Evolutionary conservation across 371 early-diverging fungal species (phyloP), one percentile per base, ranked within the genome.

Genomic region (Mucor sp.): DNA sequence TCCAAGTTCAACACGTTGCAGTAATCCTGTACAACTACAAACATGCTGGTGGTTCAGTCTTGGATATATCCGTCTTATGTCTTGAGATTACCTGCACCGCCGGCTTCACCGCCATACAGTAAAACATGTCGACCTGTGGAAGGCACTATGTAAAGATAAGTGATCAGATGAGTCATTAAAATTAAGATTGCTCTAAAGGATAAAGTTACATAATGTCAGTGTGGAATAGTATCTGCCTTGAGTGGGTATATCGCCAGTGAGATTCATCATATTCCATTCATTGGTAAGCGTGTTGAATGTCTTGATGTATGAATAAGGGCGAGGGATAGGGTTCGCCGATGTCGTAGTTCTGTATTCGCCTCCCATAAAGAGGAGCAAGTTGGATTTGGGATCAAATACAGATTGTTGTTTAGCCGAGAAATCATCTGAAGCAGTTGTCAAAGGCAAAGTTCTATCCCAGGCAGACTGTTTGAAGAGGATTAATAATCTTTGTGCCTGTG

Each of bases 71-170:
- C 3, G 0, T 17, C 15, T 1, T 41, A 11, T 5, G 41, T 11
- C 41, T 41, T 17, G 17, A 17, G 6, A 30, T 17, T 53, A 53
- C 53, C 53, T 25, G 23, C 5, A 27, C 14, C 41, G 8, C 21
- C 9, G 1, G 28, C 6, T 25, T 63, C 63, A 53, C 63, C 63
- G 9, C 63, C 63, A 55, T 53, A 63, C 11, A 63, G 14, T 2
- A 63, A 15, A n/a, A 63, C 55, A 55, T 63, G 37, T 55, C 55
- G 35, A 1, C 37, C 35, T 6, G 63, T 63, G 1, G 23, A 55
- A 33, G 63, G 53, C 28, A 37, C 63, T 63, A 33, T 15, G 0
- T 53, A 32, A 15, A 33, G 4, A 1, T 23, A 30, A 2, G 6
- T 32, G 11, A 14, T 37, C 6, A 14, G 37, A 37, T 21, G 17